Conservation (phyloP, 2,329 filamentous ascomycete genomes). For the Elsinoe perseae region DNA sequence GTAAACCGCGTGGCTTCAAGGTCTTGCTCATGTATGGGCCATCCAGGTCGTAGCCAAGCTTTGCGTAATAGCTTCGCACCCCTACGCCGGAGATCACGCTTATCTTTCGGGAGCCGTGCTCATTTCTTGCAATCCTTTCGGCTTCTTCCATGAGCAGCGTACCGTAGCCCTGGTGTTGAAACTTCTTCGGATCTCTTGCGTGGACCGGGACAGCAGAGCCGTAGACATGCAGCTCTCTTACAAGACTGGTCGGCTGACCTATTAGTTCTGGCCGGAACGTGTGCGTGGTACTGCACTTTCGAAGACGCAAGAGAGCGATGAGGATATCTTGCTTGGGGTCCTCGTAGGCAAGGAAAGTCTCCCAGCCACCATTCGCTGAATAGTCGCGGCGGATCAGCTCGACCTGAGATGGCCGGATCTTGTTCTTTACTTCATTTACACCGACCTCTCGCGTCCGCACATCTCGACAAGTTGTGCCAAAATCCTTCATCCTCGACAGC, state of each 20-base stretch:
- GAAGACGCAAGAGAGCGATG: constrained; percentile 77
- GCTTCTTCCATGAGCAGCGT: constrained; percentile 97
- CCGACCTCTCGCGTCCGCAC: constrained; percentile 94
- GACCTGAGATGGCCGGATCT: constrained; percentile 91
- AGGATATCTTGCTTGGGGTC: constrained; percentile 98
- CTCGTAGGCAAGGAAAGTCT: constrained; percentile 96
- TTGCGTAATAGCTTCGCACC: constrained; percentile 88
- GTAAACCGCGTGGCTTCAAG: constrained; percentile 21
- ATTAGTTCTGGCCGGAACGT: constrained; percentile 85
- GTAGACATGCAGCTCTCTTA: constrained; percentile 93
- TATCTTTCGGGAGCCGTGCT: constrained; percentile 90
- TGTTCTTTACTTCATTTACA: constrained; percentile 98
- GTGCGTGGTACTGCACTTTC: constrained; percentile 85
- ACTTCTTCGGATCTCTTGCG: constrained; percentile 88
- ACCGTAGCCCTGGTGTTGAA: constrained; percentile 96
- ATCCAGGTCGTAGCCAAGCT: constrained; percentile 87
- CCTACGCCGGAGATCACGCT: constrained; percentile 97
- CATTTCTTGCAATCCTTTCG: constrained; percentile 85
- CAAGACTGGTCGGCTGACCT: constrained; percentile 80
- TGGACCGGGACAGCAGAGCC: constrained; percentile 96
- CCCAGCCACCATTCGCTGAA: constrained; percentile 91
- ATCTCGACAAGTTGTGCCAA: constrained; percentile 92
- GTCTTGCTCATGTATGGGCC: constrained; percentile 60
- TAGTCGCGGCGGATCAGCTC: constrained; percentile 94
- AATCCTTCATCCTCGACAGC: constrained; percentile 97